Conservation (phyloP, 2,329 filamentous ascomycete species). For the Colletotrichum falcatum region DNA sequence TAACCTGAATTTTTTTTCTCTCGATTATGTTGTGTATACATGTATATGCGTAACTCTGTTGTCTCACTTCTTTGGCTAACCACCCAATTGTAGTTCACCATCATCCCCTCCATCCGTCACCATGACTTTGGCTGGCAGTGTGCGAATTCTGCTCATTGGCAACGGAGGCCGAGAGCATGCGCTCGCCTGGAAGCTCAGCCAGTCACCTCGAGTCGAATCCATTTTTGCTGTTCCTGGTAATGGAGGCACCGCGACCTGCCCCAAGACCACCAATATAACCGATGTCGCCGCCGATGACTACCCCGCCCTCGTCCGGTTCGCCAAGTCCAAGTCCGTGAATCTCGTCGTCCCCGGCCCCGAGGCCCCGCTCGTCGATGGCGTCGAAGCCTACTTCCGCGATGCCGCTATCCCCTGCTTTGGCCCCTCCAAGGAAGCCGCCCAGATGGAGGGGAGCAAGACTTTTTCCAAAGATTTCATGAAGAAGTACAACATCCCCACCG, state of each 20-base stretch:
- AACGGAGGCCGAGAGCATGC: constrained; percentile 83
- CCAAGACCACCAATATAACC: constrained; percentile 69
- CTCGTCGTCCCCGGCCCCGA: constrained; percentile 82
- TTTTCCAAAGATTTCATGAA: constrained; percentile 87
- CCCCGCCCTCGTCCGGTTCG: constrained; percentile 69
- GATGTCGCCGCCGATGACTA: constrained; percentile 67
- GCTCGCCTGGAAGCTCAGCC: constrained; percentile 78
- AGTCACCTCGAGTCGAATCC: constrained; percentile 71
- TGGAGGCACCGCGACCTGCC: constrained; percentile 70
- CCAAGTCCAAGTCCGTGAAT: constrained; percentile 71
- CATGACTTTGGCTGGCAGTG: constrained; percentile 25
- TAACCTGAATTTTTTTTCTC: background rate
- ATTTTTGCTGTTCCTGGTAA: constrained; percentile 72
- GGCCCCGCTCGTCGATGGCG: constrained; percentile 79
- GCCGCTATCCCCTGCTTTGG: constrained; percentile 75
- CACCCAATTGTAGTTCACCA: background rate
- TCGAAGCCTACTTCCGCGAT: constrained; percentile 74
- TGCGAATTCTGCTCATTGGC: constrained; percentile 72
- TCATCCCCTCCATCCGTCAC: constrained; percentile 2
- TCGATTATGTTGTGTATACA: background rate
- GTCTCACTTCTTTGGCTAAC: background rate
- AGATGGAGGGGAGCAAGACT: constrained; percentile 82
- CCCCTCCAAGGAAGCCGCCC: constrained; percentile 74
- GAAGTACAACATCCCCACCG: constrained; percentile 78
- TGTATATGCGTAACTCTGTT: too few relatives aligned